phyloP scores from a whole-genome alignment of 306 rosid species.

The Inga oerstediana region DNA sequence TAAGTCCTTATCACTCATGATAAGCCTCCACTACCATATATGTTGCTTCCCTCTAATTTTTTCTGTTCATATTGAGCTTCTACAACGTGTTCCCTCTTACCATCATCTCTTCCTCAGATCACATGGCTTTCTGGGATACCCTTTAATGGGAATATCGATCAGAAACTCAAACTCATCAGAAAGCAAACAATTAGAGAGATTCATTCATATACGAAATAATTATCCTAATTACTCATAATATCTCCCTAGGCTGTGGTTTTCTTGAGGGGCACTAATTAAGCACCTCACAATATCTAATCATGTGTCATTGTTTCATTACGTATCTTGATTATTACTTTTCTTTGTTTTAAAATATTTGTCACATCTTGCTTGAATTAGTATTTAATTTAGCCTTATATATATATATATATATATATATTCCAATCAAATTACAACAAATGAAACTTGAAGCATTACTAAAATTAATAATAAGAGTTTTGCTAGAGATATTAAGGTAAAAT shows the following conservation, averaged over 20 bases:
- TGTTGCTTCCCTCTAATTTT: too few species aligned
- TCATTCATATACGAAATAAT: slow-evolving; percentile 22
- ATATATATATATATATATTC: too few species aligned
- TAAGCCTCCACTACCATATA: too few species aligned
- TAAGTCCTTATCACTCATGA: too few species aligned
- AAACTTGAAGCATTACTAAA: too few species aligned
- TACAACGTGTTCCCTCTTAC: neutral
- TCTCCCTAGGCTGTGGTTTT: neutral
- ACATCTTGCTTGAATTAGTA: neutral
- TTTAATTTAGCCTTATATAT: too few species aligned
- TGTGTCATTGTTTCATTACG: neutral
- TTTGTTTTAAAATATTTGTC: neutral
- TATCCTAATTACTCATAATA: neutral
- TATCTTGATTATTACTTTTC: neutral
- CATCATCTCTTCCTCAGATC: neutral
- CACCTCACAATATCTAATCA: neutral
- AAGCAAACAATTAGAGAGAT: neutral
- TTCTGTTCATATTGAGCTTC: too few species aligned
- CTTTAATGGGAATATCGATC: neutral
- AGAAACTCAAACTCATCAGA: neutral
- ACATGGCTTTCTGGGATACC: neutral
- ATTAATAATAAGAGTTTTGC: too few species aligned
- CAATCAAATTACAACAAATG: too few species aligned
- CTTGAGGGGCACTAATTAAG: neutral
- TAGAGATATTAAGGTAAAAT: too few species aligned